Conservation (phyloP, 495 filamentous ascomycete species). For the Xylaria sp. region DNA sequence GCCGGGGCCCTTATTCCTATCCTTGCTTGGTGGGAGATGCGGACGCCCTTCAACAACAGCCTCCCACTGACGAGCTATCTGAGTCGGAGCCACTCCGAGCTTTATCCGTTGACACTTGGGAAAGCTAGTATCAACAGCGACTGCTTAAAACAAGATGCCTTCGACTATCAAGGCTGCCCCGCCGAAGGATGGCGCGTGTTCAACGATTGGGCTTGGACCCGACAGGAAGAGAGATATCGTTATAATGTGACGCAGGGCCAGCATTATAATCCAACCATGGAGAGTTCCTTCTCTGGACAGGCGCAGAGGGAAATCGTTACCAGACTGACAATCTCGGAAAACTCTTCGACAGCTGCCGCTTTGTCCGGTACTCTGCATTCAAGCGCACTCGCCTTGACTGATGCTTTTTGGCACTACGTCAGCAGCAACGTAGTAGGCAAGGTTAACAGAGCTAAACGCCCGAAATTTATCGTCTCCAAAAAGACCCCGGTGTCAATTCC, state of each 20-base stretch:
- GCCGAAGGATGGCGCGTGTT: background rate
- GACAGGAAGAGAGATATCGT: background rate
- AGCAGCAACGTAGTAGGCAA: conserved; percentile 8
- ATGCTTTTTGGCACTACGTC: conserved; percentile 26
- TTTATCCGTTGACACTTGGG: background rate
- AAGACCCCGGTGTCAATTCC: background rate
- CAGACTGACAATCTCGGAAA: background rate
- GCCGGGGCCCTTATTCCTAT: conserved; percentile 15
- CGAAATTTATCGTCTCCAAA: background rate
- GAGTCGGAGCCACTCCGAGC: background rate
- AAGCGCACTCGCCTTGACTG: background rate
- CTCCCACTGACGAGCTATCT: conserved; percentile 4
- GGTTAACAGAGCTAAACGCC: conserved; percentile 1
- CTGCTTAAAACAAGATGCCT: background rate
- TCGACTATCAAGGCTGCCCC: background rate
- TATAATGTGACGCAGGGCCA: background rate
- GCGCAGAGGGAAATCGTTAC: conserved; percentile 15
- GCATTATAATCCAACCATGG: conserved; percentile 8
- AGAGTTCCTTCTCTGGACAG: conserved; percentile 13
- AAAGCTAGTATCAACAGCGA: background rate
- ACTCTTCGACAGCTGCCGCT: background rate
- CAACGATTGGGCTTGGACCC: conserved; percentile 1
- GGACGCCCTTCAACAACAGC: conserved; percentile 4
- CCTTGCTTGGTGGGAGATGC: conserved; percentile 17
- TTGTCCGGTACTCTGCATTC: conserved; percentile 18